phyloP scores from a whole-genome alignment of 2,329 filamentous ascomycete genomes.

The Sclerotinia trifoliorum region DNA sequence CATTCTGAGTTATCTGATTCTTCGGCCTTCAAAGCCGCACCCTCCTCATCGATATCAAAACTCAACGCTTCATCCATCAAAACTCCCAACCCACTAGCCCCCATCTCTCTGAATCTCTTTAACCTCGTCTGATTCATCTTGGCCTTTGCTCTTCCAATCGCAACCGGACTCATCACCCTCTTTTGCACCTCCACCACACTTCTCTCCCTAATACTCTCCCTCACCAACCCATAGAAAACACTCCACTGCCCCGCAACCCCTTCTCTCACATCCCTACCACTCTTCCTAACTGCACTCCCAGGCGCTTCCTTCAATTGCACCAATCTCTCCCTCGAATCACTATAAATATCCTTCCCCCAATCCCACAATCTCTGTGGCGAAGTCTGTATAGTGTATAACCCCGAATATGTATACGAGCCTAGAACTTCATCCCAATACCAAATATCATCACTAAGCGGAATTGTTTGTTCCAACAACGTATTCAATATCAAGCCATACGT shows the following conservation, averaged over 20 bases:
- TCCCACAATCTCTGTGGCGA: slow-evolving; percentile 73
- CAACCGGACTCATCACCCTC: slow-evolving; percentile 74
- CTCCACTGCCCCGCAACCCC: slow-evolving; percentile 56
- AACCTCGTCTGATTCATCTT: slow-evolving; percentile 70
- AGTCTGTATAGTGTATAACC: slow-evolving; percentile 82
- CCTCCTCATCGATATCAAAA: slow-evolving; percentile 60
- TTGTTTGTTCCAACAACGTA: slow-evolving; percentile 76
- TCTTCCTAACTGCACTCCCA: slow-evolving; percentile 31
- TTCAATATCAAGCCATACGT: slow-evolving; percentile 79
- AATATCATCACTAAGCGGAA: slow-evolving; percentile 80
- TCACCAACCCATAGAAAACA: slow-evolving; percentile 78
- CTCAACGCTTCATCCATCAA: slow-evolving; percentile 82
- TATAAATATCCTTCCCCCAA: slow-evolving; percentile 69
- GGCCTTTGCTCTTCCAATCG: slow-evolving; percentile 71
- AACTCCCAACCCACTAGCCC: slow-evolving; percentile 82
- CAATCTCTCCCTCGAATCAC: slow-evolving; percentile 45
- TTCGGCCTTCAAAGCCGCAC: slow-evolving; percentile 48
- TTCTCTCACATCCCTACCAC: slow-evolving; percentile 31
- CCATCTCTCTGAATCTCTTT: slow-evolving; percentile 71
- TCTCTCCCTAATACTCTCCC: slow-evolving; percentile 69
- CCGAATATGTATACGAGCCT: slow-evolving; percentile 73
- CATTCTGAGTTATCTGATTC: slow-evolving; percentile 49
- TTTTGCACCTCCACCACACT: slow-evolving; percentile 70
- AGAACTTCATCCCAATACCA: slow-evolving; percentile 95
- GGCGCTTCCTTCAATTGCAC: slow-evolving; percentile 36